Conservation (phyloP, 2,329 filamentous ascomycete genomes). For the Epichloe aotearoae region DNA sequence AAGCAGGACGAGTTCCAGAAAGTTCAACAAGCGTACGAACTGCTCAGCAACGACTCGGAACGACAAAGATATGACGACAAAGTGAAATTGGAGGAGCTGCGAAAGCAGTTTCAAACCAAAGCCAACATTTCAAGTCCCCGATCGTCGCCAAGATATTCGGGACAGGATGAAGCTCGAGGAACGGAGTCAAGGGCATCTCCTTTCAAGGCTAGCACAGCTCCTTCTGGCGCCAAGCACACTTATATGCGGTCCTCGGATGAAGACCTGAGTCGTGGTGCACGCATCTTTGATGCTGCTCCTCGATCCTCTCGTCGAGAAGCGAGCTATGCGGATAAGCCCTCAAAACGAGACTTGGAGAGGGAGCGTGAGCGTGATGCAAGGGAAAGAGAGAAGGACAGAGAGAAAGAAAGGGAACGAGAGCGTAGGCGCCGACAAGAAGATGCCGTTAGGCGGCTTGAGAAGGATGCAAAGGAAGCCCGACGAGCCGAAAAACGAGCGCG, state of each 20-base stretch:
- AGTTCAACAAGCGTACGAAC: conserved; percentile 86
- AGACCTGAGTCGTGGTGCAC: conserved; percentile 23
- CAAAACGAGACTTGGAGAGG: conserved; percentile 29
- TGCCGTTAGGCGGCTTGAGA: conserved; percentile 16
- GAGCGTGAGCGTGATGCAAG: conserved; percentile 14
- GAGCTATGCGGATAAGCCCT: conserved; percentile 33
- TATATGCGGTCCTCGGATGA: conserved; percentile 34
- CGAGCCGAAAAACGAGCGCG: conserved; percentile 21
- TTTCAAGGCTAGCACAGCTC: conserved; percentile 24
- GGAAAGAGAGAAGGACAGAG: conserved; percentile 1
- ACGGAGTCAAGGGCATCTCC: conserved; percentile 21
- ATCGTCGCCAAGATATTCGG: conserved; percentile 22
- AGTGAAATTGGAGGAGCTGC: conserved; percentile 51
- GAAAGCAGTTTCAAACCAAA: conserved; percentile 36
- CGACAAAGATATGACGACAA: conserved; percentile 67
- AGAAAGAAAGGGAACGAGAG: conserved; percentile 10
- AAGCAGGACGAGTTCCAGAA: conserved; percentile 84
- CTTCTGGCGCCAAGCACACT: conserved; percentile 22
- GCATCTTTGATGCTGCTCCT: conserved; percentile 28
- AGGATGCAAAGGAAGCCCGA: conserved; percentile 20
- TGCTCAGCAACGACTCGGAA: conserved; percentile 65
- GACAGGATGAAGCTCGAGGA: conserved; percentile 4
- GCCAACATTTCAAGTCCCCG: conserved; percentile 31
- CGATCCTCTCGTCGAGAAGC: conserved; percentile 30
- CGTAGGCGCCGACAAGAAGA: conserved; percentile 13